Percentiles rank a stretch among this genome's conserved stretches.
phyloP scores from a whole-genome alignment of 2,329 filamentous ascomycete species.

The Thelonectria blattea region DNA sequence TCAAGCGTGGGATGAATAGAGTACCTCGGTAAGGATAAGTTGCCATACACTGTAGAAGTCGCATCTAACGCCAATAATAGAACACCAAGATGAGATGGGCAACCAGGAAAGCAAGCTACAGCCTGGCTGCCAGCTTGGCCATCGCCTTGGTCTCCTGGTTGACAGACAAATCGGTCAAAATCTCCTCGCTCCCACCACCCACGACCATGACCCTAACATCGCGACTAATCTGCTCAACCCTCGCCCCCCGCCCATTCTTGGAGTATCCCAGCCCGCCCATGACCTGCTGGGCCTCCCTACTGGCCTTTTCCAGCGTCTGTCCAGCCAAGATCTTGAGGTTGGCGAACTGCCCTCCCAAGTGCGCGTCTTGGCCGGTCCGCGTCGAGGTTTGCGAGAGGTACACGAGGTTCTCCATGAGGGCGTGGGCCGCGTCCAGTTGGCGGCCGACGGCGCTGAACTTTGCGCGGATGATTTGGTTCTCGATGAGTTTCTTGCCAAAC shows the following conservation, averaged over 20 bases:
- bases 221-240: slow-evolving; percentile 59
- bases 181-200: slow-evolving; percentile 62
- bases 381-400: slow-evolving; percentile 10
- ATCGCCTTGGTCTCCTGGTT: slow-evolving; percentile 49
- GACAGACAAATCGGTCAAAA: slow-evolving; percentile 58
- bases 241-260: slow-evolving; percentile 52
- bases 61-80: no score
- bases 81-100: no score
- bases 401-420: slow-evolving; percentile 25
- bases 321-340: slow-evolving; percentile 18
- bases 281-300: slow-evolving; percentile 57
- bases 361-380: not conserved
- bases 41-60: no score
- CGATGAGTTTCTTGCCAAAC: slow-evolving; percentile 63
- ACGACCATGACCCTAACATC: slow-evolving; percentile 57
- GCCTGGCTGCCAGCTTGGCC: not conserved
- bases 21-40: no score
- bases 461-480: slow-evolving; percentile 63
- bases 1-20: no score
- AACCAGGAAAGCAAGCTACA: slow-evolving; percentile 7
- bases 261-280: slow-evolving; percentile 61
- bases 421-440: slow-evolving; percentile 55
- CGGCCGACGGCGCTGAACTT: slow-evolving; percentile 64
- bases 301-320: slow-evolving; percentile 18
- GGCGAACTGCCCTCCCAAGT: slow-evolving; percentile 16